A percentile compares a stretch with the other conserved stretches of the same genome.
Conservation (phyloP, 345 rosid genomes). For the Combretum micranthum region DNA sequence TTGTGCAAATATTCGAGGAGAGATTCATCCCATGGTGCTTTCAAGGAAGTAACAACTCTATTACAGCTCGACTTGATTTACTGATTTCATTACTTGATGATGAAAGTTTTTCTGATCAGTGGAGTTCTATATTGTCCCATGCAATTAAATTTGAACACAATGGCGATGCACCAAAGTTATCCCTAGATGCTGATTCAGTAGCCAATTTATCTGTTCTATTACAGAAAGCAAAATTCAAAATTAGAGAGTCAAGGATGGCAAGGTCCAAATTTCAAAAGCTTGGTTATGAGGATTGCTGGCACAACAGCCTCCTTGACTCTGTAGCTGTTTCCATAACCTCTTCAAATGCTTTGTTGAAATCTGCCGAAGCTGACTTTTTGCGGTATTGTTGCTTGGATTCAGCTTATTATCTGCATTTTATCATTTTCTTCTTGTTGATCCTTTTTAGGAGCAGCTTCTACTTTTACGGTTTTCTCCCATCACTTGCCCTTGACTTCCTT, state of each 20-base stretch:
- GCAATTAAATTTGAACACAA: constrained; percentile 32
- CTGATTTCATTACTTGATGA: constrained; percentile 71
- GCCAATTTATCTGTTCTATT: constrained; percentile 52
- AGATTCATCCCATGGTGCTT: constrained; percentile 87
- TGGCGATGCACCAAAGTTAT: constrained; percentile 21
- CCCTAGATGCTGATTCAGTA: constrained; percentile 25
- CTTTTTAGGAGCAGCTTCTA: neutral
- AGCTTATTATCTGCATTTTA: neutral
- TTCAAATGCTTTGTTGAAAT: constrained; percentile 32
- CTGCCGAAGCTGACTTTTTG: constrained; percentile 48
- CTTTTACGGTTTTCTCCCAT: neutral
- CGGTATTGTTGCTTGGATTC: constrained; percentile 39
- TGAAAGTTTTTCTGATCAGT: constrained; percentile 70
- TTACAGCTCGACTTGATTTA: constrained; percentile 57
- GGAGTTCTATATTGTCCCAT: constrained; percentile 54
- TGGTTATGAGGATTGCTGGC: constrained; percentile 58
- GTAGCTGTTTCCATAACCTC: constrained; percentile 46
- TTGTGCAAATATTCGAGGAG: constrained; percentile 51
- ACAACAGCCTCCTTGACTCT: constrained; percentile 71
- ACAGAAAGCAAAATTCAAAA: constrained; percentile 58
- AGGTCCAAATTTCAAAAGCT: constrained; percentile 29
- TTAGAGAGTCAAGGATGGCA: constrained; percentile 32
- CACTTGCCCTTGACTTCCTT: neutral
- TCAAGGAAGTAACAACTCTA: constrained; percentile 35
- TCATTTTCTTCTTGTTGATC: neutral